Conservation (phyloP, 2,329 filamentous ascomycete species). For the Monosporascus sp. region DNA sequence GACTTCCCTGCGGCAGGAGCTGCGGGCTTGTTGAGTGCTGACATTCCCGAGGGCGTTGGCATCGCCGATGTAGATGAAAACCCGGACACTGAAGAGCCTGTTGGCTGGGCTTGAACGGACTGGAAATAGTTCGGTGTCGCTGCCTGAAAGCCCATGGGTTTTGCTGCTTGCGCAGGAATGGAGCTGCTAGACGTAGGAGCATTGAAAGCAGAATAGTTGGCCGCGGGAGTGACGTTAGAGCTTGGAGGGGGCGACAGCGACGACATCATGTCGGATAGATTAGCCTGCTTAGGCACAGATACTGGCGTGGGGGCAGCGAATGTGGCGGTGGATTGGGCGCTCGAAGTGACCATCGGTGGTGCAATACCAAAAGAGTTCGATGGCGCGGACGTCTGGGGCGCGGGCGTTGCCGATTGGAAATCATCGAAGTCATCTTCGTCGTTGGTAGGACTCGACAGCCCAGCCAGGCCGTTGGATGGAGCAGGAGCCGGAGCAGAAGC, state of each 20-base stretch:
- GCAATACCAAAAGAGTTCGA: slow-evolving; percentile 38
- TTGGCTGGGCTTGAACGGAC: slow-evolving; percentile 53
- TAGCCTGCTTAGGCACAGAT: slow-evolving; percentile 74
- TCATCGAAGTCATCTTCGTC: slow-evolving; percentile 96
- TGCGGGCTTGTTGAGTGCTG: slow-evolving; percentile 42
- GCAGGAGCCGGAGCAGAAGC: slow-evolving; percentile 35
- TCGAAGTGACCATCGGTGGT: slow-evolving; percentile 43
- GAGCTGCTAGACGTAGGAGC: slow-evolving; percentile 36
- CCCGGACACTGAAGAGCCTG: slow-evolving; percentile 23
- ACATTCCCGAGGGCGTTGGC: slow-evolving; percentile 28
- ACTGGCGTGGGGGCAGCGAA: slow-evolving; percentile 81
- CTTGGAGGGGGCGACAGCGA: slow-evolving; percentile 72
- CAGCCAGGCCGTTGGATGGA: slow-evolving; percentile 41
- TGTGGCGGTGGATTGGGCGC: slow-evolving; percentile 54
- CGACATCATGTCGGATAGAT: slow-evolving; percentile 75
- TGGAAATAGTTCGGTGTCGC: slow-evolving; percentile 92
- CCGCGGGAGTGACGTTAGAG: slow-evolving; percentile 46
- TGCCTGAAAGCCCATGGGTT: slow-evolving; percentile 65
- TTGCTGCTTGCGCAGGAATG: slow-evolving; percentile 36
- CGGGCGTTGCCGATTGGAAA: slow-evolving; percentile 80
- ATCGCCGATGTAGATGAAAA: slow-evolving; percentile 18
- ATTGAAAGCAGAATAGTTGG: slow-evolving; percentile 61
- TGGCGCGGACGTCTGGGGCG: slow-evolving; percentile 38
- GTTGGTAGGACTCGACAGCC: slow-evolving; percentile 38
- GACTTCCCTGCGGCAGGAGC: slow-evolving; percentile 45